These are phyloP conservation scores for Volvox reticuliferus DNA, from an alignment of 139 green algal species.

Conservation along the genomic window DNA sequence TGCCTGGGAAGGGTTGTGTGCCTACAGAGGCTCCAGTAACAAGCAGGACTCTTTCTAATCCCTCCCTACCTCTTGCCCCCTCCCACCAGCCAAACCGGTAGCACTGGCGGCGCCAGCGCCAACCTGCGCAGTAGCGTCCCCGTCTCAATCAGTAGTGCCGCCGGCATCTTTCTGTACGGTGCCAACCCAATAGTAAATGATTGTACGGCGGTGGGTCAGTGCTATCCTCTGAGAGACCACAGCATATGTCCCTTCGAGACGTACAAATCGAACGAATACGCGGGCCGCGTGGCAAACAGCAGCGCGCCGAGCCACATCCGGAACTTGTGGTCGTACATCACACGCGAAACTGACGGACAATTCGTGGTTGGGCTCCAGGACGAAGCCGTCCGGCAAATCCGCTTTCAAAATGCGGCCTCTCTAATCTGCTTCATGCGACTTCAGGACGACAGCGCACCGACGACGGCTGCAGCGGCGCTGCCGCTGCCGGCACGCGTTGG, in stretches of 20 bases:
- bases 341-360: not conserved
- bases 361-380: not conserved
- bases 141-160: no score
- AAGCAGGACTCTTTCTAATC: no score
- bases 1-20: no score
- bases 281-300: not conserved
- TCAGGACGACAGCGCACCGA: not conserved
- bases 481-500: not conserved
- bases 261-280: not conserved
- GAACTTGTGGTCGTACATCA: not conserved
- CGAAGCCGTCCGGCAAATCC: not conserved
- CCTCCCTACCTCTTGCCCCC: no score
- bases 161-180: no score
- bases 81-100: no score
- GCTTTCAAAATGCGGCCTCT: not conserved
- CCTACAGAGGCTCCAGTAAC: no score
- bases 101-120: no score
- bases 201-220: not conserved
- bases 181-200: not conserved
- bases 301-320: not conserved
- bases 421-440: constrained; percentile 15
- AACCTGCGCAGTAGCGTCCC: no score
- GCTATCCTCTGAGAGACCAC: not conserved
- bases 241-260: not conserved
- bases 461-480: not conserved